Evolutionary conservation across 2,329 filamentous ascomycete genomes (phyloP).

Genomic region (Aspergillus fumigatus): DNA sequence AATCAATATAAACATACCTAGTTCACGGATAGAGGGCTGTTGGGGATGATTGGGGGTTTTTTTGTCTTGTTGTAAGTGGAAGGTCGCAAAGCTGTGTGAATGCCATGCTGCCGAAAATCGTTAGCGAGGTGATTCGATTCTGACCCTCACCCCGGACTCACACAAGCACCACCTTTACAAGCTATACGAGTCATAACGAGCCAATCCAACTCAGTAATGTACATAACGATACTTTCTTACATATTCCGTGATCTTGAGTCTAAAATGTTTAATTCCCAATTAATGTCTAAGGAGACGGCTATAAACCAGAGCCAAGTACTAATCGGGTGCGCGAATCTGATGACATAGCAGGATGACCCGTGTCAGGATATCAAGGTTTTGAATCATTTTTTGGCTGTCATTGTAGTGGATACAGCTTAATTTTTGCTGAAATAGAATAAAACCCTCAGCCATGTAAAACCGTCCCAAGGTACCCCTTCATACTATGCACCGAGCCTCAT

Average conservation of each 20-base stretch:
- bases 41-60: slow-evolving; percentile 36
- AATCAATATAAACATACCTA: slow-evolving; percentile 32
- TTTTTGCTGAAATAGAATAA: slow-evolving; percentile 33
- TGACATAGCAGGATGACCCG: slow-evolving; percentile 3
- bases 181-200: slow-evolving; percentile 2
- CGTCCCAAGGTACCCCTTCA: slow-evolving; percentile 39
- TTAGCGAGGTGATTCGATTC: slow-evolving; percentile 36
- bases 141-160: slow-evolving; percentile 29
- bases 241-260: not conserved
- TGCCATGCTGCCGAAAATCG: slow-evolving; percentile 39
- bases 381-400: slow-evolving; percentile 41
- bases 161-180: slow-evolving; percentile 26
- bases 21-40: slow-evolving; percentile 28
- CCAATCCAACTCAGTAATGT: not conserved
- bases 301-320: not conserved
- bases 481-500: slow-evolving; percentile 41
- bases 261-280: not conserved
- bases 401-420: slow-evolving; percentile 38
- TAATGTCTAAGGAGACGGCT: not conserved
- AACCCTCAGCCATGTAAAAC: slow-evolving; percentile 35
- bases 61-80: slow-evolving; percentile 31
- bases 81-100: slow-evolving; percentile 38
- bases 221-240: not conserved
- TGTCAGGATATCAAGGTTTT: slow-evolving; percentile 40
- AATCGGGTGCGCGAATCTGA: not conserved